Percentiles rank a stretch among this genome's conserved stretches.
Evolutionary conservation across 345 rosid genomes (phyloP).

Genomic region (Geranium rotundifolium): DNA sequence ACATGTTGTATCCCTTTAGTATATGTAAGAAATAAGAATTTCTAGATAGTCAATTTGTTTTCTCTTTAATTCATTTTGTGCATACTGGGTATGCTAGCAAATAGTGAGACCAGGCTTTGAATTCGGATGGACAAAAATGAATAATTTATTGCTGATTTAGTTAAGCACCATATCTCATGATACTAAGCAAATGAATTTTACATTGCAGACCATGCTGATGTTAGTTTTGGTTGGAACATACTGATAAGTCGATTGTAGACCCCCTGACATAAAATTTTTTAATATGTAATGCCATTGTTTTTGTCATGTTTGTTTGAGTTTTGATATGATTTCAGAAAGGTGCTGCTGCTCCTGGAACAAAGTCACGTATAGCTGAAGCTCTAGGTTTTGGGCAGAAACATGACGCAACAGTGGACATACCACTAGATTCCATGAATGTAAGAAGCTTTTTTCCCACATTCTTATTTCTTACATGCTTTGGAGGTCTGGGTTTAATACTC

Average conservation of each 20-base stretch:
- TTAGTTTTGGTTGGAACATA: no score
- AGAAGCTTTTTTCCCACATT: slow-evolving; percentile 6
- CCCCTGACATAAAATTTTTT: no score
- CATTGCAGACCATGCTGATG: no score
- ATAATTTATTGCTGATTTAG: background rate
- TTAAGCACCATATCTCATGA: background rate
- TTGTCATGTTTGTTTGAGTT: no score
- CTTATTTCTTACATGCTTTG: background rate
- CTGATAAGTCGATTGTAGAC: no score
- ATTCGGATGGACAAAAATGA: background rate
- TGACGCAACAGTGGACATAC: slow-evolving; percentile 85
- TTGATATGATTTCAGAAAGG: slow-evolving; percentile 44
- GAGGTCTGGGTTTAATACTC: slow-evolving; percentile 8
- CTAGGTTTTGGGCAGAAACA: slow-evolving; percentile 53
- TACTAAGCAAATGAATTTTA: no score
- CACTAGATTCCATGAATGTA: slow-evolving; percentile 72
- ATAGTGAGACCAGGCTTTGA: background rate
- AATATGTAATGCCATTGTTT: no score
- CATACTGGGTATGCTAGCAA: background rate
- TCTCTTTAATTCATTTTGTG: background rate
- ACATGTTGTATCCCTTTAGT: no score
- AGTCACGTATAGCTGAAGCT: slow-evolving; percentile 41
- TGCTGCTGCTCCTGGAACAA: slow-evolving; percentile 33
- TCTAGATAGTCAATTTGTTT: background rate
- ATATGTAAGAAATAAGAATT: background rate